A percentile compares a stretch with the other conserved stretches of the same genome.
Evolutionary conservation across 257 asterid species (phyloP).

Genomic region (Euphrasia confusa): DNA sequence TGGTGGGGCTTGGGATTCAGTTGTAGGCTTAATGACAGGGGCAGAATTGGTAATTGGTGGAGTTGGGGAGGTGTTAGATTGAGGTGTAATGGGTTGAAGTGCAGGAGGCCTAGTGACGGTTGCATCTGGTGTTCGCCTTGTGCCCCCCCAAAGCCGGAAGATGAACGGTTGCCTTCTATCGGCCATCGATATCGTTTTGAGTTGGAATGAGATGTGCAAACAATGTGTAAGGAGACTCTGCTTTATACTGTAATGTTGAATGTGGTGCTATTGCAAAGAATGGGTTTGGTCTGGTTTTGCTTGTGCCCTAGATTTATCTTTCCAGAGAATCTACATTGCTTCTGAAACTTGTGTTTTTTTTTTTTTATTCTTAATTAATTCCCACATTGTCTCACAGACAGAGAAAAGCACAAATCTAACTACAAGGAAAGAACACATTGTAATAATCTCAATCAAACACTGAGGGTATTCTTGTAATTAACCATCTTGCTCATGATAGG

Average conservation of each 20-base stretch:
- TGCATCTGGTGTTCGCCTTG: constrained; percentile 31
- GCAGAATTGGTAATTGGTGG: constrained; percentile 12
- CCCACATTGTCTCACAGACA: no score
- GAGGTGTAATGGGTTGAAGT: not conserved
- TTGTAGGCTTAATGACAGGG: constrained; percentile 6
- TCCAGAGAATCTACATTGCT: not conserved
- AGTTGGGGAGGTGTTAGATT: constrained; percentile 14
- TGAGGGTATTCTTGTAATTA: no score
- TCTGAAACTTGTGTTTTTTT: not conserved
- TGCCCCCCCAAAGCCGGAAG: constrained; percentile 48
- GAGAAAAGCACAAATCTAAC: no score
- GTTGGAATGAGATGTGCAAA: not conserved
- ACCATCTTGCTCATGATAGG: no score
- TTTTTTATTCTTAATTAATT: no score
- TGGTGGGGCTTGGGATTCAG: constrained; percentile 23
- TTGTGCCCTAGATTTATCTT: not conserved
- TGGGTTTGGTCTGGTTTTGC: constrained; percentile 14
- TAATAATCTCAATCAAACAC: no score
- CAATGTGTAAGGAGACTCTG: constrained; percentile 6
- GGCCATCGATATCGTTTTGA: constrained; percentile 38
- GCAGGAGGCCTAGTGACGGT: constrained; percentile 17
- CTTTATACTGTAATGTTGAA: constrained; percentile 23
- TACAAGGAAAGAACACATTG: no score
- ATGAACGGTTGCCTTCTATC: constrained; percentile 45
- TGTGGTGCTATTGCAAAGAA: not conserved